Evolutionary conservation across 2,329 filamentous ascomycete species (phyloP).

Genomic region (Fusarium bulbicola): DNA sequence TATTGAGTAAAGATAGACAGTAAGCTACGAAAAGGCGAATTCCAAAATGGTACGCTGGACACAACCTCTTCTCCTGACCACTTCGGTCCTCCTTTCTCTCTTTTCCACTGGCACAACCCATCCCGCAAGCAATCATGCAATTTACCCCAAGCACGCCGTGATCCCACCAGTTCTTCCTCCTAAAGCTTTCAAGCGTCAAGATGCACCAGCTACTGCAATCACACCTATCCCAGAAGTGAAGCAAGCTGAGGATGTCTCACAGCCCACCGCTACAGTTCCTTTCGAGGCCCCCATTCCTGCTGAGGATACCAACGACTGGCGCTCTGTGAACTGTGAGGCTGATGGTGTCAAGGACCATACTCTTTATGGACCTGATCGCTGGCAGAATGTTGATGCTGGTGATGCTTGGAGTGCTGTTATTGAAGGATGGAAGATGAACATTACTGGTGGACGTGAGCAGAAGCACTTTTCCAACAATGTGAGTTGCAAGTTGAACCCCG

Average conservation of each 20-base stretch:
- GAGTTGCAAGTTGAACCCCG: fast-evolving
- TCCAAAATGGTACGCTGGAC: constrained; percentile 2
- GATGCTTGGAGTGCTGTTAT: constrained; percentile 15
- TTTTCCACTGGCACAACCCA: background rate
- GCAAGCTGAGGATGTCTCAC: background rate
- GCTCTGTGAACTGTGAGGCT: background rate
- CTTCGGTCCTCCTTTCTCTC: constrained; percentile 8
- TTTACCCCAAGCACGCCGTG: background rate
- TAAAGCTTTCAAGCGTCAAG: background rate
- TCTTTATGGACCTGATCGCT: constrained; percentile 11
- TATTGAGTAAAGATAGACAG: background rate
- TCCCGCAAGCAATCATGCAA: background rate
- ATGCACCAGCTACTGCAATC: background rate
- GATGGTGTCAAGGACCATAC: constrained; percentile 19
- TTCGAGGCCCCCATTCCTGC: background rate
- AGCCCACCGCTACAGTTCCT: background rate
- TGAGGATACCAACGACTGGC: background rate
- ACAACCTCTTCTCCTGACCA: constrained; percentile 1
- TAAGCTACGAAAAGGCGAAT: background rate
- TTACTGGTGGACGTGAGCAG: background rate
- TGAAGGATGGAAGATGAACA: constrained; percentile 9
- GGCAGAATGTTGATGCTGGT: constrained; percentile 6
- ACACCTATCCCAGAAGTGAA: background rate
- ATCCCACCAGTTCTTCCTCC: background rate
- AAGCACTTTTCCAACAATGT: constrained; percentile 23